Conservation (phyloP, 768 basidiomycete species). For the Phanerochaete sordida region DNA sequence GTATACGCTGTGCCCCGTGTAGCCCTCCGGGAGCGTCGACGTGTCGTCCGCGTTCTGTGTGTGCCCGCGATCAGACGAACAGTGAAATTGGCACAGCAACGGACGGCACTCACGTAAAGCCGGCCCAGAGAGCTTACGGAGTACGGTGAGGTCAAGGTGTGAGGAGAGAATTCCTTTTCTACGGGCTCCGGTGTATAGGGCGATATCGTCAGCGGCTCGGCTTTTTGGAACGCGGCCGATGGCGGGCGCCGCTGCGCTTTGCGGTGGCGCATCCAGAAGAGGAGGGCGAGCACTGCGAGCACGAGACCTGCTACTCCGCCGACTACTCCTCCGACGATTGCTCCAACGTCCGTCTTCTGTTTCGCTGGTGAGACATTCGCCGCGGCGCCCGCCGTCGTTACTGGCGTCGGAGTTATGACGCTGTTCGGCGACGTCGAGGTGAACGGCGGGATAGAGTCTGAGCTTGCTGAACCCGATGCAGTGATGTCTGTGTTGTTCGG, state of each 20-base stretch:
- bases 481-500: background rate
- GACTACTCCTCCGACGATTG: conserved; percentile 10
- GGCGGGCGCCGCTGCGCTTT: background rate
- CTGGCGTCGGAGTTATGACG: background rate
- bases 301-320: conserved; percentile 3
- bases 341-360: conserved; percentile 1
- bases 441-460: background rate
- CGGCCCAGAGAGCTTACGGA: no score
- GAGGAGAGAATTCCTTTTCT: background rate
- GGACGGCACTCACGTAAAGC: background rate
- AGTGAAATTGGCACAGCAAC: background rate
- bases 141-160: background rate
- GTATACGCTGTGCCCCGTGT: background rate
- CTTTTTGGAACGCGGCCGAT: background rate
- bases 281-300: background rate
- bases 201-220: background rate
- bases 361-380: background rate
- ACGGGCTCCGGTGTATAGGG: background rate
- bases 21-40: conserved; percentile 2
- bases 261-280: background rate
- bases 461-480: background rate
- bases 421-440: background rate
- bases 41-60: conserved; percentile 10
- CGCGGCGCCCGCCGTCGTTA: background rate
- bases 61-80: background rate